Evolutionary conservation across 306 rosid species (phyloP).

Genomic region (Herpetospermum pedunculosum): DNA sequence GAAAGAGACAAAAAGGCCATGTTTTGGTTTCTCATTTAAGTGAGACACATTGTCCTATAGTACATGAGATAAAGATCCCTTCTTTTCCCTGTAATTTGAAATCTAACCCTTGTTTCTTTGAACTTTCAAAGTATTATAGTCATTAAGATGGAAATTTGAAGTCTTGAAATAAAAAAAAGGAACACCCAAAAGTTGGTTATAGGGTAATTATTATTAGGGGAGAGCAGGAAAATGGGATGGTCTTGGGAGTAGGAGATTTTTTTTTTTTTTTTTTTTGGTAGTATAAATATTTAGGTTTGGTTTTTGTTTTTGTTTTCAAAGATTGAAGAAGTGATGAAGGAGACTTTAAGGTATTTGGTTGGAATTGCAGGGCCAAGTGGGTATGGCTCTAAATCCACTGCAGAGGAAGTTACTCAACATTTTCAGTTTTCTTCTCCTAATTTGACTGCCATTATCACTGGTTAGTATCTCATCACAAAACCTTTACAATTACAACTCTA

Average conservation of each 20-base stretch:
- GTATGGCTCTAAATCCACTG: conserved; percentile 85
- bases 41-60: background rate
- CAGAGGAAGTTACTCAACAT: conserved; percentile 64
- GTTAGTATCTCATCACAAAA: conserved; percentile 28
- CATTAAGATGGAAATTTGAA: background rate
- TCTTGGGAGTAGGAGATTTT: background rate
- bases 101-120: background rate
- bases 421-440: conserved; percentile 25
- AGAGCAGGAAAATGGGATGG: background rate
- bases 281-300: background rate
- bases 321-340: conserved; percentile 48
- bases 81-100: background rate
- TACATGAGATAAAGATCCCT: background rate
- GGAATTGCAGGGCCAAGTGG: conserved; percentile 98
- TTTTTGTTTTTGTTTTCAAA: background rate
- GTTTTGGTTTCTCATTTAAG: background rate
- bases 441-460: conserved; percentile 74
- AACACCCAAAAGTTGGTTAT: background rate
- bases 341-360: conserved; percentile 63
- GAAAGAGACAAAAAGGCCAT: background rate
- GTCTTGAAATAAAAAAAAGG: background rate
- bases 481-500: background rate
- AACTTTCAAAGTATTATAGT: background rate
- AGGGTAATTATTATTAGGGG: background rate
- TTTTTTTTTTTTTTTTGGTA: background rate